Percentiles rank a stretch among this genome's conserved stretches.
phyloP scores from a whole-genome alignment of 2,329 filamentous ascomycete genomes.

The Plenodomus biglobosus region DNA sequence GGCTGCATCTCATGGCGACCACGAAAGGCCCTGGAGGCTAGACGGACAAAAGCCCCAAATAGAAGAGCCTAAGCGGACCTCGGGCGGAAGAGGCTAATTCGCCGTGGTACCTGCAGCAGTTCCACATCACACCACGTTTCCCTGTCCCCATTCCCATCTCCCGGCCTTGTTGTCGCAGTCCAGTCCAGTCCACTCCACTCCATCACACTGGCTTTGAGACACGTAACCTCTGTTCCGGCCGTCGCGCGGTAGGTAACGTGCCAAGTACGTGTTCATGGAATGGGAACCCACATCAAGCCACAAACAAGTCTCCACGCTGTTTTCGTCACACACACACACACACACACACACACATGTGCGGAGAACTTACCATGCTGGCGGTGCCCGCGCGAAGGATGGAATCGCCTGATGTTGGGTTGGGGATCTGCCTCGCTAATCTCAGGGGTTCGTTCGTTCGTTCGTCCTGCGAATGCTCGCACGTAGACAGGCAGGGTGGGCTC shows the following conservation, averaged over 20 bases:
- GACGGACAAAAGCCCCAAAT: neutral
- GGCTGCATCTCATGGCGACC: too few relatives aligned
- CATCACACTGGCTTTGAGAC: too few relatives aligned
- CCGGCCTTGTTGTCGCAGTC: too few relatives aligned
- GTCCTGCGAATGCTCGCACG: too few relatives aligned
- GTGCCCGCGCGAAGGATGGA: too few relatives aligned
- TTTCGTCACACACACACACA: too few relatives aligned
- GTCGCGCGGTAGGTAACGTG: too few relatives aligned
- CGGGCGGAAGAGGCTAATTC: neutral
- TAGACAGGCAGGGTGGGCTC: too few relatives aligned
- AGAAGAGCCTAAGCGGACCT: neutral
- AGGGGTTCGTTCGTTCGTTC: constrained; percentile 8
- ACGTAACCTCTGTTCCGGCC: too few relatives aligned
- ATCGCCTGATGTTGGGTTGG: neutral
- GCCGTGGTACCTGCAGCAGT: neutral
- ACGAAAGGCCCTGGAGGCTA: neutral
- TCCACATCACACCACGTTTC: neutral
- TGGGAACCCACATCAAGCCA: neutral
- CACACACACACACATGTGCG: too few relatives aligned
- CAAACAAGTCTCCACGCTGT: neutral
- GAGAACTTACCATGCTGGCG: neutral
- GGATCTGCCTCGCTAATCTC: constrained; percentile 12
- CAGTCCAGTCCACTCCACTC: too few relatives aligned
- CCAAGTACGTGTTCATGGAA: neutral
- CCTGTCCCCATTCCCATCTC: too few relatives aligned